Evolutionary conservation across 352 stramenopile species (phyloP).

Genomic region (Globisporangium nodosum): DNA sequence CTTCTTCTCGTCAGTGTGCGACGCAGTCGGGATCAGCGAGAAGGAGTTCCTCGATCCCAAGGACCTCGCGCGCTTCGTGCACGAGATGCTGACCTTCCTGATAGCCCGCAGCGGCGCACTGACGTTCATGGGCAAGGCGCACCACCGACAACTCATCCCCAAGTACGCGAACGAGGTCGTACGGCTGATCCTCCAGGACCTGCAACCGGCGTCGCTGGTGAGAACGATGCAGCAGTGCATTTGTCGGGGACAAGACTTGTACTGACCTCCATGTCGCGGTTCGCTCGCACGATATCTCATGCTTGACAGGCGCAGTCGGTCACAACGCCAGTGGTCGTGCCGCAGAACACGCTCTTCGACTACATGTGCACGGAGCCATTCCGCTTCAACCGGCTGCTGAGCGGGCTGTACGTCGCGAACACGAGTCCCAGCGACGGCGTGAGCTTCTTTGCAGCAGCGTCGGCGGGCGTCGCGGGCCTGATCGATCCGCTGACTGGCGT

Average conservation of each 20-base stretch:
- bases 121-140: constrained; percentile 55
- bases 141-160: constrained; percentile 44
- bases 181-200: constrained; percentile 31
- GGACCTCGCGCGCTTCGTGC: constrained; percentile 38
- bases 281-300: neutral
- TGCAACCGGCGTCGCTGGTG: constrained; percentile 40
- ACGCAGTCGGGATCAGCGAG: constrained; percentile 29
- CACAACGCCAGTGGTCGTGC: constrained; percentile 23
- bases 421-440: constrained; percentile 20
- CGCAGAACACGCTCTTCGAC: constrained; percentile 43
- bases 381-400: constrained; percentile 40
- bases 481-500: constrained; percentile 8
- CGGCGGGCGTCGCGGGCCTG: constrained; percentile 13
- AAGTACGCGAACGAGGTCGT: constrained; percentile 47
- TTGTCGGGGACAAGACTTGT: too few species aligned
- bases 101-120: constrained; percentile 44
- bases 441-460: constrained; percentile 16
- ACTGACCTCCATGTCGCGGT: neutral
- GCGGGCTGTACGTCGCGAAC: constrained; percentile 34
- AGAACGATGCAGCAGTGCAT: too few species aligned
- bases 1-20: constrained; percentile 33
- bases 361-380: constrained; percentile 46
- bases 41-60: constrained; percentile 39
- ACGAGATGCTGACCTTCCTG: constrained; percentile 48
- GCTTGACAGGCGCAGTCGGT: constrained; percentile 4